Evolutionary conservation across 371 early-diverging fungal genomes (phyloP).

Genomic region (Ordospora colligata): DNA sequence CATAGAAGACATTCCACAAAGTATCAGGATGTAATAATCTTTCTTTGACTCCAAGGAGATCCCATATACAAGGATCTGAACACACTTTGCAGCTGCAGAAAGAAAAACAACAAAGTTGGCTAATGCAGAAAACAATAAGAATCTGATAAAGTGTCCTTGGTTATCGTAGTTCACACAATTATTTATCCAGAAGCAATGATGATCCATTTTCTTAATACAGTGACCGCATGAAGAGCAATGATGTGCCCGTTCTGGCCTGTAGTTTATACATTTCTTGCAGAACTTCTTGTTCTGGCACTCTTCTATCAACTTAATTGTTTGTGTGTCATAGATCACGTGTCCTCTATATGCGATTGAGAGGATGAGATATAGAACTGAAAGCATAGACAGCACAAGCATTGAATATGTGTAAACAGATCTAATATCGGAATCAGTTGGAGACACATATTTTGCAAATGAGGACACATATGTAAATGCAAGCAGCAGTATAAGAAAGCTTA

Average conservation of each 20-base stretch:
- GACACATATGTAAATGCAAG: not conserved
- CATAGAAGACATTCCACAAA: not conserved
- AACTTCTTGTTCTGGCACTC: conserved; percentile 9
- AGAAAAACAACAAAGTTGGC: not conserved
- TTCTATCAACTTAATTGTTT: not conserved
- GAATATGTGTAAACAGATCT: too few species aligned
- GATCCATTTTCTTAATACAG: conserved; percentile 93
- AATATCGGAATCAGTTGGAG: too few species aligned
- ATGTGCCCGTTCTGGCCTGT: conserved; percentile 81
- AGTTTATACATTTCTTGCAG: conserved; percentile 65
- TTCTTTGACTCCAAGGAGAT: not conserved
- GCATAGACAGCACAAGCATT: not conserved
- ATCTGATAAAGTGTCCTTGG: conserved; percentile 62
- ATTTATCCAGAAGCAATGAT: conserved; percentile 92
- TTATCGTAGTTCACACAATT: conserved; percentile 79
- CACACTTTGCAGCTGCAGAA: not conserved
- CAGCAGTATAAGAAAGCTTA: not conserved
- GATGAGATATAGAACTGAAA: not conserved
- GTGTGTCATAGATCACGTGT: not conserved
- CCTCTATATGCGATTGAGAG: conserved; percentile 6
- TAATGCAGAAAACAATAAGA: conserved; percentile 45
- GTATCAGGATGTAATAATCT: not conserved
- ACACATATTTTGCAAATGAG: too few species aligned
- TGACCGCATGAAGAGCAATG: conserved; percentile 87
- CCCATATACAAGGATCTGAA: not conserved